Percentiles rank a stretch among this genome's conserved stretches.
Evolutionary conservation across 352 stramenopile species (phyloP).

Genomic region (Phytophthora macrochlamydospora): DNA sequence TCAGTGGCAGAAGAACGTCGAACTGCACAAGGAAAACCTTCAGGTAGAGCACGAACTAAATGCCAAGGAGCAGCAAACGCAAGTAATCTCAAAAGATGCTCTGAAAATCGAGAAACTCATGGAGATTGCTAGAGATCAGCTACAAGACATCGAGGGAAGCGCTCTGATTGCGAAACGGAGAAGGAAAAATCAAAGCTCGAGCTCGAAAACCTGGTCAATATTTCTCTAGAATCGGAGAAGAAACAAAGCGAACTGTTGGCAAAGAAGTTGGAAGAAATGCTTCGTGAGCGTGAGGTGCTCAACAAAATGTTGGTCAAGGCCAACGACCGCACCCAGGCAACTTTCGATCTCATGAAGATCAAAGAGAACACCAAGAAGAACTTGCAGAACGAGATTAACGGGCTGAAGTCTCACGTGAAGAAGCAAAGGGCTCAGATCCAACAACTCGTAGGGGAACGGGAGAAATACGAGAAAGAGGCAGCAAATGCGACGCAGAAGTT

Average conservation of each 20-base stretch:
- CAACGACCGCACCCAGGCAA: conserved; percentile 75
- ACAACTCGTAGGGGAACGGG: conserved; percentile 81
- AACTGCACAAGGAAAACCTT: conserved; percentile 79
- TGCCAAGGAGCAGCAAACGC: conserved; percentile 55
- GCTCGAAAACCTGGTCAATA: conserved; percentile 71
- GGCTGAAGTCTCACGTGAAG: conserved; percentile 83
- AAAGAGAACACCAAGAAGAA: conserved; percentile 93
- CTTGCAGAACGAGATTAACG: conserved; percentile 89
- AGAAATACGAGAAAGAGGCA: conserved; percentile 90
- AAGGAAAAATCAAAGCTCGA: conserved; percentile 69
- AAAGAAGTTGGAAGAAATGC: conserved; percentile 84
- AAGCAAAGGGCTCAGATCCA: conserved; percentile 82
- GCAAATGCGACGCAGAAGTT: conserved; percentile 80
- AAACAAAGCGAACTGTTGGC: conserved; percentile 75
- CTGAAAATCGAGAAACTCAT: conserved; percentile 79
- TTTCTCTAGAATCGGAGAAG: conserved; percentile 59
- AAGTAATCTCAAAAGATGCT: conserved; percentile 60
- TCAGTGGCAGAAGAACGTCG: conserved; percentile 86
- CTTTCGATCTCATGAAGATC: conserved; percentile 92
- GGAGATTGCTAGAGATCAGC: conserved; percentile 72
- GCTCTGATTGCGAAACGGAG: conserved; percentile 61
- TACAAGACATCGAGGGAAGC: conserved; percentile 72
- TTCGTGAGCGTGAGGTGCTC: conserved; percentile 79
- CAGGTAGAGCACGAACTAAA: conserved; percentile 65
- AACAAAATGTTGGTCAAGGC: conserved; percentile 91